A percentile compares a stretch with the other conserved stretches of the same genome.
Evolutionary conservation across 768 basidiomycete genomes (phyloP).

Genomic region (Phaeotremella fagi): DNA sequence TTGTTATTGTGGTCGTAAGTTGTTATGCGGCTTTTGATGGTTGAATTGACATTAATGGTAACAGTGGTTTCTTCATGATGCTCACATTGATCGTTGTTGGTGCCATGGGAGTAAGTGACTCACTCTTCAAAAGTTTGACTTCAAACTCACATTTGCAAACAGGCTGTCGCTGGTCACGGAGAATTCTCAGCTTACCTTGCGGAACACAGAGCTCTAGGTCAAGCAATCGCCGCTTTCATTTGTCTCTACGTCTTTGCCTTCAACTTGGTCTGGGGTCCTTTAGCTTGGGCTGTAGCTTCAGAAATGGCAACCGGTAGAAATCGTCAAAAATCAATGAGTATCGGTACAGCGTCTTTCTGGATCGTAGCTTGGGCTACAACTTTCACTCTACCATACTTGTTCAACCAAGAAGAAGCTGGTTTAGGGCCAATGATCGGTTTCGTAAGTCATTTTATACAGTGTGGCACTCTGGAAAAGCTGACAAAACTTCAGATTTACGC

Average conservation of each 20-base stretch:
- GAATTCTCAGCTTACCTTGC: conserved; percentile 26
- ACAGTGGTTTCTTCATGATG: conserved; percentile 43
- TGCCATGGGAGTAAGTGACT: conserved; percentile 28
- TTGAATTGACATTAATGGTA: too few species aligned
- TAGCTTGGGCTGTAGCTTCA: conserved; percentile 37
- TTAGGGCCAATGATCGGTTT: conserved; percentile 47
- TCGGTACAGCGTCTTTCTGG: conserved; percentile 49
- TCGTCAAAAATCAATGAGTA: conserved; percentile 43
- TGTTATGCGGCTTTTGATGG: too few species aligned
- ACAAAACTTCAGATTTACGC: conserved; percentile 23
- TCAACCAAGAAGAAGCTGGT: conserved; percentile 31
- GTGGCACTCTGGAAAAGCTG: not conserved
- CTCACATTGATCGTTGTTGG: conserved; percentile 40
- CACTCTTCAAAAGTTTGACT: not conserved
- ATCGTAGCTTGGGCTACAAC: conserved; percentile 46
- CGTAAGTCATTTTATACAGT: conserved; percentile 12
- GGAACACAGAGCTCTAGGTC: conserved; percentile 24
- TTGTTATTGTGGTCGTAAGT: conserved; percentile 40
- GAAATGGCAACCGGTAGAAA: conserved; percentile 28
- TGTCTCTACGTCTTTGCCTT: conserved; percentile 47
- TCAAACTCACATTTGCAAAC: not conserved
- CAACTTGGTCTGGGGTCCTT: conserved; percentile 47
- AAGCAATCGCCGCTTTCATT: conserved; percentile 46
- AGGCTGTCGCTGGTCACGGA: conserved; percentile 30
- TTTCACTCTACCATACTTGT: conserved; percentile 48